Evolutionary conservation across 331 rosid genomes (phyloP), one percentile per base, ranked within the genome.

Genomic region (Acacia concinna): DNA sequence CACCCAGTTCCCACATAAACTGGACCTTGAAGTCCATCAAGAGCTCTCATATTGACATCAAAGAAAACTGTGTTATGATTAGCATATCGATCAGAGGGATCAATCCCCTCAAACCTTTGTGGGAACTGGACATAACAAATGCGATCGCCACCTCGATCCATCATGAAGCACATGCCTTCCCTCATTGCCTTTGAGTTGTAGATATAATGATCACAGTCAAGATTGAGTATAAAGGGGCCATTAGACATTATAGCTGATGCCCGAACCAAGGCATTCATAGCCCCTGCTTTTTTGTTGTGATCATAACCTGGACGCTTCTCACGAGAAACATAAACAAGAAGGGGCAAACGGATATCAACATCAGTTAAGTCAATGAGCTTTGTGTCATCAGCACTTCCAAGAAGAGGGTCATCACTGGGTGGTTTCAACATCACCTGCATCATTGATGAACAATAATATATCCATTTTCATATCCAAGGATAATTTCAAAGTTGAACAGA

Each of bases 111-210:
- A 73, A 87, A 87, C 74, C 90, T 87, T 68, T 87, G 90, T 5
- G 90, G 90, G 41, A 87, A 87, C 79, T 87, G 88, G 66, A 84
- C 91, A 52, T 88, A 87, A 52, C 90, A 87, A 49, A 87, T 2
- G 76, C 90, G 82, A 65, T 87, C 88, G 28, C 90, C 90, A 38
- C 90, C 88, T 12, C 90, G 84, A 68, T 87, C 90, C 90, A 87
- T 87, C 90, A 87, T 84, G 68, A 87, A 87, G 86, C 90, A 87
- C 90, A 87, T 87, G 15, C 90, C 90, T 81, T 87, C 90, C 74
- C 74, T 87, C 88, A 87, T 84, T 47, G 88, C 90, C 78, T 84
- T 82, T 20, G 90, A 87, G 83, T 87, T 87, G 69, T 84, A 87
- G 83, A 87, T 87, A 62, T 87, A 87, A 78, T 87, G 90, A 44